Base-by-base conservation (phyloP, 106 monocot genomes). In the Dioscorea alata region DNA sequence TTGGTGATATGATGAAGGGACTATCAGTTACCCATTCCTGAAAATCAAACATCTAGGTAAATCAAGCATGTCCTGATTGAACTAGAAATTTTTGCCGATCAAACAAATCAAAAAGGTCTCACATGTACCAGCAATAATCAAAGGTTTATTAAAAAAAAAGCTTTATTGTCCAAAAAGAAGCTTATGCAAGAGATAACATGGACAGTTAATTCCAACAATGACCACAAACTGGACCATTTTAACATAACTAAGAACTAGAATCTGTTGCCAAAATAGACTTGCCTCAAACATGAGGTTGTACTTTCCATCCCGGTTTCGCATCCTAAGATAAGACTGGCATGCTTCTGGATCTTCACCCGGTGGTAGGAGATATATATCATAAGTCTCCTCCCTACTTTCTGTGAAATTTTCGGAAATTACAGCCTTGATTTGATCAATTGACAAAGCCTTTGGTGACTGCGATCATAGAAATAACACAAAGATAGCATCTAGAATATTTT, bases 261-360 rank as follows among this genome's bases (percentile, higher is more conserved):
- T 42, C 42, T 42, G 42, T 42, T 3, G 42, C 42, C 42, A 42
- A 74, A 34, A 77, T 28, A 17, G 73, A 72, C 69, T 51, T 74
- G 92, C 97, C 92, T 97, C 97, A 75, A 97, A 97, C 97, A 97
- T 97, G 52, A 97, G 89, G 89, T 90, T 92, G 59, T 97, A 97
- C 70, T 87, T 97, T 21, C 92, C 92, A 73, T 97, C 97, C 65
- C 92, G 82, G 68, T 97, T 97, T 78, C 92, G 80, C 97, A 97
- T 97, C 76, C 97, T 84, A 57, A 97, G 71, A 80, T 97, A 92
- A 34, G 97, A 97, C 69, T 97, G 97, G 79, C 97, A 97, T 65
- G 89, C 75, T 74, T 97, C 92, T 50, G 97, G 89, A 81, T 97
- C 97, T 81, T 97, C 97, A 70, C 97, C 97, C 21, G 97, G 97